These are phyloP conservation scores for Metschnikowia lachancei DNA, from an alignment of 805 yeast species.

Conservation along the genomic window DNA sequence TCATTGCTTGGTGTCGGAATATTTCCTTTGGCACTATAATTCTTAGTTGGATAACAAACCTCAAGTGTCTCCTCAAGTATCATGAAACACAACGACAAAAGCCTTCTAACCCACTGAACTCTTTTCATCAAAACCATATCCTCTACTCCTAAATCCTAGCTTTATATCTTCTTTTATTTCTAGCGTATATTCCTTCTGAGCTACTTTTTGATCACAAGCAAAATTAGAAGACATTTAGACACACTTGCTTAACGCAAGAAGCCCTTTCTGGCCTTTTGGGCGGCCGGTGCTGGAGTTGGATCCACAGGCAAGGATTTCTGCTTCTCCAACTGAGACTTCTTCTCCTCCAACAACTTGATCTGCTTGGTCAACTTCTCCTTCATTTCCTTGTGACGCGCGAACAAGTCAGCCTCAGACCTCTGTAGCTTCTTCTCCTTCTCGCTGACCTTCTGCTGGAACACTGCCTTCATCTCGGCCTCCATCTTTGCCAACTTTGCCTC, in stretches of 20 bases:
- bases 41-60: too few relatives aligned
- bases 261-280: conserved; percentile 68
- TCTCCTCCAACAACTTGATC: conserved; percentile 85
- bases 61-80: too few relatives aligned
- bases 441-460: conserved; percentile 92
- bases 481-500: conserved; percentile 90
- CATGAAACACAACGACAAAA: too few relatives aligned
- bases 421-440: conserved; percentile 97
- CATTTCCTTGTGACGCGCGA: conserved; percentile 94
- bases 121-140: too few relatives aligned
- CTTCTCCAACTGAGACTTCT: conserved; percentile 74
- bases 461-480: conserved; percentile 95
- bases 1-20: too few relatives aligned
- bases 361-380: conserved; percentile 89
- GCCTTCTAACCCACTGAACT: too few relatives aligned
- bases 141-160: neutral
- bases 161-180: neutral
- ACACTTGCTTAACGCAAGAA: conserved; percentile 57
- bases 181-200: neutral
- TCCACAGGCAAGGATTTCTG: conserved; percentile 51
- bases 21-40: too few relatives aligned
- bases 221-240: neutral
- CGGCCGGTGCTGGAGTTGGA: conserved; percentile 43
- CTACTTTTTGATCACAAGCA: neutral
- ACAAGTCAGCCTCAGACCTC: conserved; percentile 93